These are phyloP conservation scores for Entomortierella beljakovae DNA, from an alignment of 192 early-diverging fungal species.

Conservation along the genomic window DNA sequence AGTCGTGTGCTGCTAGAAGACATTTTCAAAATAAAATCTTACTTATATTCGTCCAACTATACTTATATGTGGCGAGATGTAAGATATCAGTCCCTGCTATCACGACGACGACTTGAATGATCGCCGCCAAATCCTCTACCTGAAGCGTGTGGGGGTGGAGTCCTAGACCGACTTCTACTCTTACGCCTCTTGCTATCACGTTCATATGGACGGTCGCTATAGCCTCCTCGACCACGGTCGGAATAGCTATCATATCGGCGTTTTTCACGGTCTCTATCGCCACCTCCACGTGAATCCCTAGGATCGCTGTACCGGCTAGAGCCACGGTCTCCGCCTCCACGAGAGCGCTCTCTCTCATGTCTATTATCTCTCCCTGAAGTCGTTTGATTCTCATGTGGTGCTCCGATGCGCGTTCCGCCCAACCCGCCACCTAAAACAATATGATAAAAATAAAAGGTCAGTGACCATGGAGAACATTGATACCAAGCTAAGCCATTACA, in stretches of 20 bases:
- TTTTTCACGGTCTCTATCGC: slow-evolving; percentile 50
- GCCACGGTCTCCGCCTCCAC: slow-evolving; percentile 27
- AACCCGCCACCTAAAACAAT: slow-evolving; percentile 72
- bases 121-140: slow-evolving; percentile 26
- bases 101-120: slow-evolving; percentile 26
- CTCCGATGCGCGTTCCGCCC: slow-evolving; percentile 77
- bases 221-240: slow-evolving; percentile 58
- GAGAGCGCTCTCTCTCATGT: slow-evolving; percentile 34
- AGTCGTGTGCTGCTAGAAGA: not conserved
- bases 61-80: not conserved
- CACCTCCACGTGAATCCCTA: slow-evolving; percentile 44
- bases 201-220: slow-evolving; percentile 54
- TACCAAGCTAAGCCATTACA: not conserved
- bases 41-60: not conserved
- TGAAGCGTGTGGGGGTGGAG: slow-evolving; percentile 31
- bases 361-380: slow-evolving; percentile 63
- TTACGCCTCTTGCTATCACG: slow-evolving; percentile 51
- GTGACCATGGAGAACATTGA: not conserved
- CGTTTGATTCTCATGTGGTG: slow-evolving; percentile 61
- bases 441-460: not conserved
- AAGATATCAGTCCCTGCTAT: slow-evolving; percentile 20
- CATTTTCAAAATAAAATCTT: not conserved
- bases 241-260: slow-evolving; percentile 50
- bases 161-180: slow-evolving; percentile 46
- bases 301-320: slow-evolving; percentile 20